phyloP scores from a whole-genome alignment of 768 basidiomycete genomes.

The Phlebiopsis flavidoalba region DNA sequence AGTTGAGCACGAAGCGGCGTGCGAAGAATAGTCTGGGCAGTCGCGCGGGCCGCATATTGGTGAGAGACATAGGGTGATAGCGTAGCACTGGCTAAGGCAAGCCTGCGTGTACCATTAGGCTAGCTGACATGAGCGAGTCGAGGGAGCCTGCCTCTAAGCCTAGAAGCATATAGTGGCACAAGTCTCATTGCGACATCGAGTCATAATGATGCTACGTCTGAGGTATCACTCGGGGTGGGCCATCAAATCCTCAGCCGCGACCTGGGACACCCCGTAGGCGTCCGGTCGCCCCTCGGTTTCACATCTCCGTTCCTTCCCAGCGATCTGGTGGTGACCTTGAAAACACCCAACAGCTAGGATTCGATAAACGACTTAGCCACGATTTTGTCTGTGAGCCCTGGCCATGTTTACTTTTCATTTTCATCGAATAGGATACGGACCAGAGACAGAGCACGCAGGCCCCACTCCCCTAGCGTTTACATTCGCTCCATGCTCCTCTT shows the following conservation, averaged over 20 bases:
- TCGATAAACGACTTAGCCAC: not conserved
- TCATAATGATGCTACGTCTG: too few species aligned
- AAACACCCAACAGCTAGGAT: too few species aligned
- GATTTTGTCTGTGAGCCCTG: not conserved
- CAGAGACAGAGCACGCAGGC: not conserved
- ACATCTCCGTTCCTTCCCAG: too few species aligned
- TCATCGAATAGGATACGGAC: not conserved
- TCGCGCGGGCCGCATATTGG: constrained; percentile 43
- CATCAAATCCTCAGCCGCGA: too few species aligned
- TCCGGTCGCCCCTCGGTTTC: too few species aligned
- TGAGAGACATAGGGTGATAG: constrained; percentile 1
- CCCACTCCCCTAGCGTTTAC: not conserved
- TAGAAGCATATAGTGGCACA: not conserved
- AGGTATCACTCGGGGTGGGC: too few species aligned
- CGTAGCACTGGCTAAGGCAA: not conserved
- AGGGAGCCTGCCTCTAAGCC: not conserved
- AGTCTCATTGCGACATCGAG: not conserved
- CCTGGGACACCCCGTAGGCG: too few species aligned
- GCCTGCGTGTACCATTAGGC: constrained; percentile 5
- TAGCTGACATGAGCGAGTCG: constrained; percentile 11
- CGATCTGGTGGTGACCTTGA: too few species aligned
- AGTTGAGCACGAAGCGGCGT: constrained; percentile 49
- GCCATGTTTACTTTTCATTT: not conserved
- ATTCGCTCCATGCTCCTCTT: not conserved
- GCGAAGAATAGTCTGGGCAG: constrained; percentile 47